Conservation (phyloP, 257 asterid genomes). For the Solanum etuberosum region DNA sequence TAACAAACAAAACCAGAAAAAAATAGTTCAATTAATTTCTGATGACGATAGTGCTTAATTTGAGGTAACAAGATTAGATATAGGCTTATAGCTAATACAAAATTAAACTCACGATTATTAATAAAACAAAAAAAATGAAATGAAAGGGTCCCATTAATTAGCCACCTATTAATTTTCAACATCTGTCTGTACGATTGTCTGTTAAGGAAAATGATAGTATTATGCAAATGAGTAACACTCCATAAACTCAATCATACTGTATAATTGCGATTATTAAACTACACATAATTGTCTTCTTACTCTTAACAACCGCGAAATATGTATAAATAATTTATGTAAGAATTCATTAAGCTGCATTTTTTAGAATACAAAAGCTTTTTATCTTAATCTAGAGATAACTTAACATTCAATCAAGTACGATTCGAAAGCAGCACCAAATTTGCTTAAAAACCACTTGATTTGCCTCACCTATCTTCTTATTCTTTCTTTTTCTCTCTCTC, state of each 20-base stretch:
- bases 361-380: neutral
- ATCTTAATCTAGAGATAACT: slow-evolving; percentile 16
- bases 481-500: neutral
- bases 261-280: neutral
- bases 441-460: slow-evolving; percentile 57
- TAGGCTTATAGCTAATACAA: neutral
- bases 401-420: slow-evolving; percentile 14
- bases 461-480: slow-evolving; percentile 6
- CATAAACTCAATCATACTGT: neutral
- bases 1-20: neutral
- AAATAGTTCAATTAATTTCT: slow-evolving; percentile 1
- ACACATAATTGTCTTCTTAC: neutral
- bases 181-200: neutral
- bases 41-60: neutral
- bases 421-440: slow-evolving; percentile 41
- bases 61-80: neutral
- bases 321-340: neutral
- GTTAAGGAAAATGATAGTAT: neutral
- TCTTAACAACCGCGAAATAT: neutral
- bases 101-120: neutral
- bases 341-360: neutral
- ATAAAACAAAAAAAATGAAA: neutral
- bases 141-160: neutral
- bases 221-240: neutral
- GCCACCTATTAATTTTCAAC: neutral